Evolutionary conservation across 2,329 filamentous ascomycete genomes (phyloP).

Genomic region (Beauveria australis): DNA sequence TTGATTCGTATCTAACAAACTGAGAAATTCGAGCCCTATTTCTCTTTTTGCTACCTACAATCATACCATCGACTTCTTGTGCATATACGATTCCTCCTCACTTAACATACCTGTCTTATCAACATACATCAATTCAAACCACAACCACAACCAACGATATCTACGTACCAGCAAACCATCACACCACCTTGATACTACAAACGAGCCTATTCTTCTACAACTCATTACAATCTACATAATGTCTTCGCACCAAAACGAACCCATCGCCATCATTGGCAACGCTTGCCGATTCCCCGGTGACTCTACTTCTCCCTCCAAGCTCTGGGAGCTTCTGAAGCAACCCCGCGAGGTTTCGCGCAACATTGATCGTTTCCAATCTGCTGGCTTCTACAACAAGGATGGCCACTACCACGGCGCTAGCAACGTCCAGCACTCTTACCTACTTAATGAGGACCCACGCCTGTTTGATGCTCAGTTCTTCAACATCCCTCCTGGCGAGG

Average conservation of each 20-base stretch:
- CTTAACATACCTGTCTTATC: slow-evolving; percentile 3
- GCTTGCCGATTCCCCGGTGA: slow-evolving; percentile 18
- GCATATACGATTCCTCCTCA: not conserved
- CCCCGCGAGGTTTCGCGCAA: slow-evolving; percentile 15
- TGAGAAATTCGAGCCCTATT: slow-evolving; percentile 11
- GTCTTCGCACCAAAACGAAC: slow-evolving; percentile 12
- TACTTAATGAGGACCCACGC: slow-evolving; percentile 15
- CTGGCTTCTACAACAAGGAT: slow-evolving; percentile 17
- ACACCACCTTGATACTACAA: not conserved
- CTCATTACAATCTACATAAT: slow-evolving; percentile 4
- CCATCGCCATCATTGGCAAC: slow-evolving; percentile 19
- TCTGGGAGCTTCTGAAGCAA: slow-evolving; percentile 15
- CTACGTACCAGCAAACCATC: not conserved
- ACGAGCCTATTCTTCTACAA: not conserved
- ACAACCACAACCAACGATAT: not conserved
- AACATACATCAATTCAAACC: not conserved
- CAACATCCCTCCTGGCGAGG: slow-evolving; percentile 13
- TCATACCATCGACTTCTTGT: slow-evolving; percentile 8
- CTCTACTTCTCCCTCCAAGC: slow-evolving; percentile 13
- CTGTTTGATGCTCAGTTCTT: slow-evolving; percentile 18
- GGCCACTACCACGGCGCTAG: slow-evolving; percentile 20
- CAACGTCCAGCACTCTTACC: slow-evolving; percentile 23
- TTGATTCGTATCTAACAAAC: slow-evolving; percentile 9
- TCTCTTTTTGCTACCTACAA: slow-evolving; percentile 10
- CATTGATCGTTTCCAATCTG: slow-evolving; percentile 16